Base-by-base conservation (phyloP, 495 filamentous ascomycete species). In the Annulohypoxylon bovei region DNA sequence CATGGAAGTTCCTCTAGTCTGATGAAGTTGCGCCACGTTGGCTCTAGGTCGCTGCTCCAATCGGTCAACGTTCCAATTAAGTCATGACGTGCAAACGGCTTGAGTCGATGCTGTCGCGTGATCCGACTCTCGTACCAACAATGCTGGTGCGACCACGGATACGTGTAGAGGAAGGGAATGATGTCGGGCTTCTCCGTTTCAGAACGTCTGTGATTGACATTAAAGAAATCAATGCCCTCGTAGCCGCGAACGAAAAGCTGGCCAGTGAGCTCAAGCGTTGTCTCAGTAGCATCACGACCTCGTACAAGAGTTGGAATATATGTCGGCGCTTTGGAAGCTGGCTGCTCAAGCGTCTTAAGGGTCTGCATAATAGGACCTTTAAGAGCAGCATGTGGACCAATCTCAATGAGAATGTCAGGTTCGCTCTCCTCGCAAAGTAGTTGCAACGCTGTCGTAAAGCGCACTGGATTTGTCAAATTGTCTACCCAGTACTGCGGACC, bases 381-480 rank as follows among this genome's bases (percentile, higher is more conserved):
- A 0, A 92, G 78, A 5, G 88, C 86, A 6, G 82, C 78, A 68
- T 91, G 89, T 20, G 90, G 88, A 0, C 90, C 89, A 55, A 90
- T 78, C 61, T 91, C 89, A 6, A 91, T 70, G 4, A 90, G 70
- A 70, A 82, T 77, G 50, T 82, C 70, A 0, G 78, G 79, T 57
- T 79, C 72, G 16, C 78, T 69, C 69, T 82, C 71, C 68, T 74
- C 65, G 33, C 65, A 72, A 22, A 72, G 70, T 6, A 46, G 4
- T 60, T 74, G 67, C 18, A 86, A 59, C 2, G 78, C 79, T 37
- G 81, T 78, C 16, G 63, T 65, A 59, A 81, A 81, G 14, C 77
- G 79, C n/a, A 83, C 78, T 39, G 80, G 73, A 47, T 79, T 78
- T 4, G 78, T 82, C 46, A 80, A 52, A 47, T 80, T 81, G 42